These are phyloP conservation scores for Fusarium sp. DNA, from an alignment of 2,329 filamentous ascomycete species.

Conservation along the genomic window DNA sequence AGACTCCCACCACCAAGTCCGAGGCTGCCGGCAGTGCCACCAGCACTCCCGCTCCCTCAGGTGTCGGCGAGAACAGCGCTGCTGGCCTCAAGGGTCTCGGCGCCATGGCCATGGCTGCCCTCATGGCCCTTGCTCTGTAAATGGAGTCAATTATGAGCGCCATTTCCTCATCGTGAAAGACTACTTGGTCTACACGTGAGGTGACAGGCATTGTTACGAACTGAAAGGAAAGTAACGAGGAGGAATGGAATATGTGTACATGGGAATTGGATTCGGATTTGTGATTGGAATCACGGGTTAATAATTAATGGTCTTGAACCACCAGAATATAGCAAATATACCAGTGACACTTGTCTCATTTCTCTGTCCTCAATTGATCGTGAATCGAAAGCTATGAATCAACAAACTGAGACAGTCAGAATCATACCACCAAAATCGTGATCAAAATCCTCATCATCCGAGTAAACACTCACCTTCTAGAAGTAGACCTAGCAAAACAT, in stretches of 20 bases:
- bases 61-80: conserved; percentile 45
- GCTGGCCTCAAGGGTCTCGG: conserved; percentile 47
- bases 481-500: conserved; percentile 4
- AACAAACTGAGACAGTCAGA: not conserved
- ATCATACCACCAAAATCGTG: conserved; percentile 8
- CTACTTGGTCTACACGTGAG: not conserved
- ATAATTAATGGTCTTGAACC: conserved; percentile 36
- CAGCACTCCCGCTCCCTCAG: conserved; percentile 23
- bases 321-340: conserved; percentile 28
- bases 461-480: conserved; percentile 11
- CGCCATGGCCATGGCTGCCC: conserved; percentile 47
- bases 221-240: conserved; percentile 2
- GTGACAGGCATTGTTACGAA: conserved; percentile 20
- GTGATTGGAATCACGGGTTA: conserved; percentile 22
- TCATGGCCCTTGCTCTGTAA: conserved; percentile 53
- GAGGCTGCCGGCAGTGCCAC: not conserved
- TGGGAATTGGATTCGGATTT: conserved; percentile 7
- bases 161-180: not conserved
- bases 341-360: conserved; percentile 21
- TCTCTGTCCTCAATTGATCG: not conserved
- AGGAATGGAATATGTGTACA: conserved; percentile 18
- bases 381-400: not conserved
- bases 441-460: not conserved
- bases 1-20: conserved; percentile 19
- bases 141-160: conserved; percentile 8